Conservation (phyloP, 257 asterid species). For the Plantago major region DNA sequence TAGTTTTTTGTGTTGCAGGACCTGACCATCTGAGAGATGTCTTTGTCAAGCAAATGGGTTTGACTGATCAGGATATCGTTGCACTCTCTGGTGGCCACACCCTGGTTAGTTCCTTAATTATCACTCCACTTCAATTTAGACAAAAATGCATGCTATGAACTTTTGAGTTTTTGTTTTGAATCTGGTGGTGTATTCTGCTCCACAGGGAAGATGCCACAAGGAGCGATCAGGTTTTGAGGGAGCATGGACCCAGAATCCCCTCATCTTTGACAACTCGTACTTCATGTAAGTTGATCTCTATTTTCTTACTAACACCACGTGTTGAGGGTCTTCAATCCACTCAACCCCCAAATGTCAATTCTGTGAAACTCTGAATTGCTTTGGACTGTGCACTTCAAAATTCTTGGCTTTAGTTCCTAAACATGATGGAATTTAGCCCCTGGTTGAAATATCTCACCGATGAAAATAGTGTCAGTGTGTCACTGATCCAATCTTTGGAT, state of each 20-base stretch:
- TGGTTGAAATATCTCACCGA: too few species aligned
- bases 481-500: neutral
- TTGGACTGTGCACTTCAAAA: neutral
- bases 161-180: too few species aligned
- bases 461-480: neutral
- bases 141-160: too few species aligned
- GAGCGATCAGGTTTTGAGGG: slow-evolving; percentile 94
- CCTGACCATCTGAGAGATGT: slow-evolving; percentile 81
- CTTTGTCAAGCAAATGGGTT: slow-evolving; percentile 82
- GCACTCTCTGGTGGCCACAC: slow-evolving; percentile 92
- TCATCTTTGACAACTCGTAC: slow-evolving; percentile 71
- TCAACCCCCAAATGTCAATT: too few species aligned
- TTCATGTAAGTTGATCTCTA: slow-evolving; percentile 41
- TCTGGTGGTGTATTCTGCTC: too few species aligned
- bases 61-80: slow-evolving; percentile 70
- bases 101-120: slow-evolving; percentile 39
- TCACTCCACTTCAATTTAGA: too few species aligned
- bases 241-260: slow-evolving; percentile 80
- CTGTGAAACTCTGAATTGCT: too few species aligned
- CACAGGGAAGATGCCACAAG: slow-evolving; percentile 85
- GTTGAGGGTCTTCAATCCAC: neutral
- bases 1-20: slow-evolving; percentile 38
- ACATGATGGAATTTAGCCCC: too few species aligned
- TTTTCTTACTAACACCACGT: neutral
- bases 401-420: too few species aligned